phyloP scores from a whole-genome alignment of 1,139 yeast genomes.

The Yamadazyma triangularis region DNA sequence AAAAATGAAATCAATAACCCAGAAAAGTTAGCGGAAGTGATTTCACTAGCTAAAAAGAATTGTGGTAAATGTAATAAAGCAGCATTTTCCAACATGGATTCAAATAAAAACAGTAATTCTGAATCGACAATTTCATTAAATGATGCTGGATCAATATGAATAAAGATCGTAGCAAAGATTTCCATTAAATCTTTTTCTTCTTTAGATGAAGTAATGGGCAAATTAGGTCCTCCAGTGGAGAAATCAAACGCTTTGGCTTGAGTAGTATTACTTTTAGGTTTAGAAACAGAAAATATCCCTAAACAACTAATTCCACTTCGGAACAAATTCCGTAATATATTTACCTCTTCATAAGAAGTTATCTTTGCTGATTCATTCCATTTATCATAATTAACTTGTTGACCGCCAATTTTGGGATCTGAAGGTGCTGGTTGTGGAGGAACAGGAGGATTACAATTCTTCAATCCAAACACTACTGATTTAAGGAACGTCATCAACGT shows the following conservation, averaged over 20 bases:
- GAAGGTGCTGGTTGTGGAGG: constrained; percentile 48
- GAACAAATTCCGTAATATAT: constrained; percentile 69
- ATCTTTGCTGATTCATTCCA: constrained; percentile 91
- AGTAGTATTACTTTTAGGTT: constrained; percentile 33
- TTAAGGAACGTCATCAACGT: constrained; percentile 87
- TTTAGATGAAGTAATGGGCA: constrained; percentile 82
- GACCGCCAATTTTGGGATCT: constrained; percentile 57
- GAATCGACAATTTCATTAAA: constrained; percentile 87
- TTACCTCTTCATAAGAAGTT: constrained; percentile 77
- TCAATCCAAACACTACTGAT: constrained; percentile 85
- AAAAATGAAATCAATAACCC: constrained; percentile 80
- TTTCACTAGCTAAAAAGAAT: constrained; percentile 88
- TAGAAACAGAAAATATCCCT: constrained; percentile 64
- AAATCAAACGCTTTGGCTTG: constrained; percentile 59
- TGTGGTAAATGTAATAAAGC: constrained; percentile 90
- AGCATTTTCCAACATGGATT: constrained; percentile 77
- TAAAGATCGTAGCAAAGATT: constrained; percentile 87
- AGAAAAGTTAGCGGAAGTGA: constrained; percentile 88
- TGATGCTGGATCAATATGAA: constrained; percentile 92
- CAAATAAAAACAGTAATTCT: constrained; percentile 75
- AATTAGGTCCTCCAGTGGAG: constrained; percentile 64
- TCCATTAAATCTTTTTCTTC: constrained; percentile 97
- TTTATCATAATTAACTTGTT: constrained; percentile 48
- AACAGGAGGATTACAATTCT: constrained; percentile 86
- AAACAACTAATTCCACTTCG: constrained; percentile 83